Evolutionary conservation across 768 basidiomycete genomes (phyloP), one percentile per base, ranked within the genome.

Genomic region (Termitomyces sp.): DNA sequence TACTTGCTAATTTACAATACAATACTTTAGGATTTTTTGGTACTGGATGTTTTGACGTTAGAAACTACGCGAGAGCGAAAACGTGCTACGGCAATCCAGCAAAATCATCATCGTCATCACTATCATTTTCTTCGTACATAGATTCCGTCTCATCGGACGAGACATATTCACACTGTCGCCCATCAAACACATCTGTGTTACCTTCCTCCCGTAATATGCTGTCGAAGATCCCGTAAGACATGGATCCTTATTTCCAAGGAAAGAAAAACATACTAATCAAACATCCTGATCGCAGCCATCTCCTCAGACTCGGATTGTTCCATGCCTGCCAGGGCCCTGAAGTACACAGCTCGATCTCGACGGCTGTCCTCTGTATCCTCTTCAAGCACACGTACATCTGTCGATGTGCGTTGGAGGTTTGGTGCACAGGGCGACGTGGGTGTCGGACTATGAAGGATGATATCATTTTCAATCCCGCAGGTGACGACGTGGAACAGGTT

Each of bases 381-480:
- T 22, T 73, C 72, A 10, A 87, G 63, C 20, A 56, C 49, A 44
- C 89, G 80, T 24, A 86, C 82, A 26, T 75, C 72, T 16, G 70
- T 69, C 0, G 82, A 71, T 0, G 87, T 84, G 24, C 50, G 68
- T 0, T 68, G 60, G n/a, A 89, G 68, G n/a, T 78, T 68, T 22
- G 74, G 67, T 37, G 77, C 78, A 13, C 86, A 87, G 1, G 84
- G 83, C 0, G 83, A 74, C 27, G 70, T 74, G 6, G 75, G 66
- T 5, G 84, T 86, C 3, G 88, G 82, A 63, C 87, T 85, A 68
- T 92, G 91, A 13, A 93, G 69, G 20, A 85, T 64, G 26, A 91
- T 78, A 59, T 83, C 77, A 26, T 82, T 83, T 69, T 94, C 92
- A 22, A 93, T 81, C 3, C 91, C 92, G 4, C 86, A 77, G 4